Conservation (phyloP, 1,139 yeast genomes). For the Spencermartinsiella ligniputridi region DNA sequence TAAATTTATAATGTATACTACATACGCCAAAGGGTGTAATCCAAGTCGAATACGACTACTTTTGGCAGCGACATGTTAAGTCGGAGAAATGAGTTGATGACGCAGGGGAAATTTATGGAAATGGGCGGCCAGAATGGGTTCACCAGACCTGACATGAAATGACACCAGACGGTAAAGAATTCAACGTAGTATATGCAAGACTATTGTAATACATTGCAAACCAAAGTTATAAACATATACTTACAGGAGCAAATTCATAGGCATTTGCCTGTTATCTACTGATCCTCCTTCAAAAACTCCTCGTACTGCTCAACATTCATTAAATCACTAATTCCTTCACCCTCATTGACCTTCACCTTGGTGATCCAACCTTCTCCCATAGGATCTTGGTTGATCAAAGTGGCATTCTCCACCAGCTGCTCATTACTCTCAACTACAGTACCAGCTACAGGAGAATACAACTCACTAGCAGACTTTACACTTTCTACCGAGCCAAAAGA, state of each 20-base stretch:
- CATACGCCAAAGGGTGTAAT: slow-evolving; percentile 78
- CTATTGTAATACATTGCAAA: too few species aligned
- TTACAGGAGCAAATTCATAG: too few species aligned
- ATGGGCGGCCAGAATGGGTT: too few species aligned
- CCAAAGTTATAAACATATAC: too few species aligned
- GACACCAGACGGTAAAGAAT: too few species aligned
- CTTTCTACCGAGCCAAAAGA: slow-evolving; percentile 85
- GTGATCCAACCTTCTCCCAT: slow-evolving; percentile 94
- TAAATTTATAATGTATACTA: slow-evolving; percentile 23
- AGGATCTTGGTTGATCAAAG: slow-evolving; percentile 80
- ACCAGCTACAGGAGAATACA: slow-evolving; percentile 84
- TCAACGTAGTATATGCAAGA: too few species aligned
- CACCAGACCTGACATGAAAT: too few species aligned
- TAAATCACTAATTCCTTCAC: slow-evolving; percentile 41
- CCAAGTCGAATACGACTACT: slow-evolving; percentile 69
- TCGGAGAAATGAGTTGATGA: too few species aligned
- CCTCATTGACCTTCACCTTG: slow-evolving; percentile 54
- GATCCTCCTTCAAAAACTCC: slow-evolving; percentile 23
- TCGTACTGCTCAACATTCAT: slow-evolving; percentile 60
- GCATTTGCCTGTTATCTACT: too few species aligned
- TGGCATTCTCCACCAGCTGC: slow-evolving; percentile 63
- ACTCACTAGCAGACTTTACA: slow-evolving; percentile 91
- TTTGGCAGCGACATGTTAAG: slow-evolving; percentile 40
- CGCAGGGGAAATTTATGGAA: too few species aligned
- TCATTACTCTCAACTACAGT: slow-evolving; percentile 70